Evolutionary conservation across 371 early-diverging fungal genomes (phyloP).

Genomic region (Haplosporangium sp.): DNA sequence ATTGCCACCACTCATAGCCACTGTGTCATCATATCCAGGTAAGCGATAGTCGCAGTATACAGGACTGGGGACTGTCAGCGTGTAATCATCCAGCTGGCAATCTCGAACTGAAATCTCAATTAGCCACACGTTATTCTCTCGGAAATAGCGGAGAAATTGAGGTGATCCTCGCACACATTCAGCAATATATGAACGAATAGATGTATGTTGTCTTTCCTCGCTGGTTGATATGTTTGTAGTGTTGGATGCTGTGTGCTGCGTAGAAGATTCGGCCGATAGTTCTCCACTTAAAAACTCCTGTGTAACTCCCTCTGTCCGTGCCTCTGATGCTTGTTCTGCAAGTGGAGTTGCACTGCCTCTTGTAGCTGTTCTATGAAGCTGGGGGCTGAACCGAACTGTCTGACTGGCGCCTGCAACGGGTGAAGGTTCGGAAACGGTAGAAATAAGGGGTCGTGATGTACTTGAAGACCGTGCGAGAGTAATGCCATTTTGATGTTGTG

Average conservation of each 20-base stretch:
- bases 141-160: conserved; percentile 7
- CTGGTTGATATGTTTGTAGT: background rate
- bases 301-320: background rate
- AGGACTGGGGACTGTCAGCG: conserved; percentile 38
- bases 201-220: background rate
- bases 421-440: background rate
- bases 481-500: background rate
- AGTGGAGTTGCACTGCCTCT: background rate
- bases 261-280: background rate
- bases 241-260: background rate
- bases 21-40: conserved; percentile 32
- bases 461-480: background rate
- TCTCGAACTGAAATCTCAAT: conserved; percentile 50
- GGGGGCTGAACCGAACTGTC: conserved; percentile 1
- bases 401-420: background rate
- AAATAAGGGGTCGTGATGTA: background rate
- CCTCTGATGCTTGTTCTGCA: too few relatives aligned
- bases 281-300: background rate
- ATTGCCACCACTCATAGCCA: background rate
- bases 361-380: background rate
- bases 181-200: background rate
- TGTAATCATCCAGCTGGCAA: conserved; percentile 42
- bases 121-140: conserved; percentile 33
- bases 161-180: background rate
- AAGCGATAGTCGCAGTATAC: conserved; percentile 47